A percentile compares a stretch with the other conserved stretches of the same genome.
These are phyloP conservation scores for Fusarium torulosum DNA, from an alignment of 2,329 filamentous ascomycete genomes.

Conservation along the genomic window DNA sequence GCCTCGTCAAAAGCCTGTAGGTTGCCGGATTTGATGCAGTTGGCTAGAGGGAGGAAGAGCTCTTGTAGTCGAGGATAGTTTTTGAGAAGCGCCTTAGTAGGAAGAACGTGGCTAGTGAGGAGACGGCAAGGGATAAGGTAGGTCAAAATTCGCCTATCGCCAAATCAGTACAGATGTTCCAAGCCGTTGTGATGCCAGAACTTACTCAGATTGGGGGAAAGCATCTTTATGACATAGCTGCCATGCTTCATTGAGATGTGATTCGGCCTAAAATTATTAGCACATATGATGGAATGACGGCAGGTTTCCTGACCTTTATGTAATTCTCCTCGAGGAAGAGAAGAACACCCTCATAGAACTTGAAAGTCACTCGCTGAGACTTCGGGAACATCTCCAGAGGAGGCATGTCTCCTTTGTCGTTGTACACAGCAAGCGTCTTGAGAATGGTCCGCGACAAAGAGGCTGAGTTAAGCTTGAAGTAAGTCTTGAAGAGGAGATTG, in stretches of 20 bases:
- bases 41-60: slow-evolving; percentile 82
- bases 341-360: slow-evolving; percentile 95
- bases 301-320: slow-evolving; percentile 66
- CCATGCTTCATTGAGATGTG: slow-evolving; percentile 84
- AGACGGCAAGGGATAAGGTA: slow-evolving; percentile 96
- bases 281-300: not conserved
- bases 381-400: slow-evolving; percentile 83
- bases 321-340: slow-evolving; percentile 96
- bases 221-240: slow-evolving; percentile 81
- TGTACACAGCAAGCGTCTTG: slow-evolving; percentile 81
- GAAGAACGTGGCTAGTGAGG: slow-evolving; percentile 87
- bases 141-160: slow-evolving; percentile 82
- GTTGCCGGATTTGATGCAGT: slow-evolving; percentile 85
- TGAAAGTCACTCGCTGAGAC: slow-evolving; percentile 93
- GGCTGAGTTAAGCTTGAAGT: slow-evolving; percentile 94
- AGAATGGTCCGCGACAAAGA: slow-evolving; percentile 92
- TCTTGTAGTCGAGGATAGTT: slow-evolving; percentile 81
- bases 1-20: slow-evolving; percentile 87
- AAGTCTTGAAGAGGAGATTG: slow-evolving; percentile 97
- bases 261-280: slow-evolving; percentile 73
- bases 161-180: slow-evolving; percentile 7
- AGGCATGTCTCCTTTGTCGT: slow-evolving; percentile 81
- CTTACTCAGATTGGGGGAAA: slow-evolving; percentile 82
- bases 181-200: not conserved
- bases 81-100: slow-evolving; percentile 76